Evolutionary conservation across 2,329 filamentous ascomycete genomes (phyloP).

Genomic region (Aspergillus alliaceus): DNA sequence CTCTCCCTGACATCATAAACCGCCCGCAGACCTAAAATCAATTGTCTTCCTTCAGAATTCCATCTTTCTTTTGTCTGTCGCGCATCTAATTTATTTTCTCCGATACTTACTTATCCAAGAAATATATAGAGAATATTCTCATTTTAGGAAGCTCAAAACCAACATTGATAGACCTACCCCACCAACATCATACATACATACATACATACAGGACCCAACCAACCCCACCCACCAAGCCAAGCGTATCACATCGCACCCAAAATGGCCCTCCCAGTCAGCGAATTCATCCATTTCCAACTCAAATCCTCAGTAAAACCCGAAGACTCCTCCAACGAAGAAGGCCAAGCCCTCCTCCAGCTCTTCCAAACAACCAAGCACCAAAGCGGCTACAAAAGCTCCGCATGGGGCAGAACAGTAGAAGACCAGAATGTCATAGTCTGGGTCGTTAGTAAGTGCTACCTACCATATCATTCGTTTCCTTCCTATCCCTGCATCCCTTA

Average conservation of each 20-base stretch:
- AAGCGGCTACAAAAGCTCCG: conserved; percentile 34
- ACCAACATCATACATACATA: no score
- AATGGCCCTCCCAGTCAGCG: conserved; percentile 21
- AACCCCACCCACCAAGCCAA: no score
- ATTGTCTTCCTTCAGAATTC: no score
- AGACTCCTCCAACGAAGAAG: conserved; percentile 34
- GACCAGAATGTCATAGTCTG: conserved; percentile 38
- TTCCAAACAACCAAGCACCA: conserved; percentile 32
- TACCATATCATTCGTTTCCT: background rate
- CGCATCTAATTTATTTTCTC: no score
- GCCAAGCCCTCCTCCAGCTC: conserved; percentile 28
- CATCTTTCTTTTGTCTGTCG: no score
- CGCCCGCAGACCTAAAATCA: background rate
- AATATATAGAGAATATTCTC: no score
- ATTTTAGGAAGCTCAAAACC: no score
- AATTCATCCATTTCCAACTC: conserved; percentile 40
- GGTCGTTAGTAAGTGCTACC: conserved; percentile 33
- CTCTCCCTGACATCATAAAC: conserved; percentile 8
- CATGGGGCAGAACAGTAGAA: conserved; percentile 39
- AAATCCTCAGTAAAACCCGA: conserved; percentile 40
- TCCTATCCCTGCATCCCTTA: background rate
- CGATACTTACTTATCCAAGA: no score
- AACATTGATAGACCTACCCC: no score
- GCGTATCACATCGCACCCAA: background rate
- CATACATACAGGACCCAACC: background rate